Evolutionary conservation across 164 flowering plant genomes (phyloP), one percentile per base, ranked within the genome.

Genomic region (Chimonanthus salicifolius): DNA sequence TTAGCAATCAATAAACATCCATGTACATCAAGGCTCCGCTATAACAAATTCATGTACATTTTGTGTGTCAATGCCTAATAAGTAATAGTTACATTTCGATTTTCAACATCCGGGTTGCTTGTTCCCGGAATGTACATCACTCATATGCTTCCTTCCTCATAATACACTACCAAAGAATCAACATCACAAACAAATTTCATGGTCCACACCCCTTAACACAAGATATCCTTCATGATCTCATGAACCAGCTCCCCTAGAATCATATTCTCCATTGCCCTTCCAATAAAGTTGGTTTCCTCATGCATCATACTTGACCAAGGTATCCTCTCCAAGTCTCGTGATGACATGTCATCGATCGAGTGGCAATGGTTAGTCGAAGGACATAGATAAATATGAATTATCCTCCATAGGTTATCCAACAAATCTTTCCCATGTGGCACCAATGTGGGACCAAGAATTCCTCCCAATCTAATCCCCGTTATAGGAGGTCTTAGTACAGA

Each of bases 171-270:
- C 60, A 9, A 54, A 54, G 60, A 54, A 54, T 54, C 60, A 54
- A 13, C n/a, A 11, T n/a, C 11, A 66, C 13, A 43, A 11, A 16
- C 11, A 44, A 2, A 66, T 4, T 66, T 11, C 68, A 66, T 44
- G 20, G 6, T 7, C 8, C 4, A 33, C 15, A 9, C 20, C 6
- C 7, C 44, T 16, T 50, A 6, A 60, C 5, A 67, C 60, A 71
- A 69, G 82, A 88, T 77, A 67, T 90, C 92, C 76, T 78, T 80
- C 64, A 88, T 75, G 62, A 80, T 77, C 78, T 90, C 98, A 47
- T 85, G 87, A 50, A 92, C 78, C 72, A 95, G 71, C 49, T 91
- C 94, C 47, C 79, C 78, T 4, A 86, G 75, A 54, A 95, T 87
- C 78, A 74, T 58, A 67, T 69, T 49, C 79, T 88, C 99, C 58